Evolutionary conservation across 345 rosid genomes (phyloP).

Genomic region (Raphanus sativus): DNA sequence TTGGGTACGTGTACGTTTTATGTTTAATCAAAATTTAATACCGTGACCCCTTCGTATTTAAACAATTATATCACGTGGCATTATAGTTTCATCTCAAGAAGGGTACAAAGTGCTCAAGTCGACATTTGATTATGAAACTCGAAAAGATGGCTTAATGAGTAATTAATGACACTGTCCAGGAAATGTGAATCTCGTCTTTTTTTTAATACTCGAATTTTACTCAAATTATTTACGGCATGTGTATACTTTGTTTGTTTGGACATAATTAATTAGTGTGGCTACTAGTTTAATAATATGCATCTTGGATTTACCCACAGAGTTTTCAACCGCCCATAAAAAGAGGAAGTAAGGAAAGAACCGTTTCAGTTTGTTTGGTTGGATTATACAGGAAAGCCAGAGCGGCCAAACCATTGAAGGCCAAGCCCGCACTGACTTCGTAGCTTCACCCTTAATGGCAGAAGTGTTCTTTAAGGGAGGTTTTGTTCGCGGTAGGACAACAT

Average conservation of each 20-base stretch:
- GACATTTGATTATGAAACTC: background rate
- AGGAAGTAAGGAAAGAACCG: background rate
- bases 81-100: background rate
- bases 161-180: background rate
- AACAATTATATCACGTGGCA: slow-evolving; percentile 11
- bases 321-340: background rate
- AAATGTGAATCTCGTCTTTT: slow-evolving; percentile 29
- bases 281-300: background rate
- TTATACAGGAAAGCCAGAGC: too few relatives aligned
- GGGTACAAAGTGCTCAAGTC: background rate
- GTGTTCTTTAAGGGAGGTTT: too few relatives aligned
- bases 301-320: background rate
- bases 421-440: too few relatives aligned
- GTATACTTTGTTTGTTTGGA: slow-evolving; percentile 5
- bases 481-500: too few relatives aligned
- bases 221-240: slow-evolving; percentile 19
- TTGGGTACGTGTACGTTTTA: slow-evolving; percentile 27
- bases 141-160: background rate
- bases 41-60: slow-evolving; percentile 13
- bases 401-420: too few relatives aligned
- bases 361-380: background rate
- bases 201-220: background rate
- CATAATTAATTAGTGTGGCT: background rate
- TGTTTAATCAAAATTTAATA: slow-evolving; percentile 21
- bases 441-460: too few relatives aligned